Base-by-base conservation (phyloP, 805 yeast species). In the Zygosaccharomyces siamensis region DNA sequence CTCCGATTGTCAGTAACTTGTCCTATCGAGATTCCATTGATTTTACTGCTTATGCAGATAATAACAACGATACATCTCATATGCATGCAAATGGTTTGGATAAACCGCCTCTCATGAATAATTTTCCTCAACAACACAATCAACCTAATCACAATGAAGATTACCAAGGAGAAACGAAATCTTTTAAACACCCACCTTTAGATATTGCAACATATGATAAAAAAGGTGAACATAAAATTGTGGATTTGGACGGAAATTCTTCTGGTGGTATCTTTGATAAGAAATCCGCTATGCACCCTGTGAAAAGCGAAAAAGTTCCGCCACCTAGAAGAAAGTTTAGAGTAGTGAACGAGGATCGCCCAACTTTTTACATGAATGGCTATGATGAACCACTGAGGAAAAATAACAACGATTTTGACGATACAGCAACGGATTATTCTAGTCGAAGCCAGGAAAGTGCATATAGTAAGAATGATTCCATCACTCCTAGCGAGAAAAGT, bases 341-440 rank as follows among this genome's bases (percentile, higher is more conserved):
- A 36, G 63, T 66, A 6, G 68, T 61, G 3, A 66, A 66, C 23
- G 66, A 63, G 28, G 64, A 61, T 30, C 54, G 57, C 4, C 62
- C 68, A 2, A 58, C 52, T 3, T 66, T 66, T 45, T 60, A 51
- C 39, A 39, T 64, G 3, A 50, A 54, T 40, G 54, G 44, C 18
- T 30, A 30, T 7, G 44, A 41, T 18, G 63, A 57, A 24, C 49
- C 49, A 2, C 45, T 54, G 18, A 35, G 30, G 3, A 46, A 48
- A 41, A 39, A 27, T 37, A 36, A 33, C 6, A 51, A 55, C 31
- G 43, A 18, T 11, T 41, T 18, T 30, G 44, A 41, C 21, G 44
- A 30, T 11, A 41, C 27, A 5, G 44, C 36, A 30, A 41, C 44
- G 18, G 28, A 41, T 11, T 41, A 18, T 24, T 41, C 44, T 7